Base-by-base conservation (phyloP, 2,329 filamentous ascomycete genomes). In the Chaetomium sp. region DNA sequence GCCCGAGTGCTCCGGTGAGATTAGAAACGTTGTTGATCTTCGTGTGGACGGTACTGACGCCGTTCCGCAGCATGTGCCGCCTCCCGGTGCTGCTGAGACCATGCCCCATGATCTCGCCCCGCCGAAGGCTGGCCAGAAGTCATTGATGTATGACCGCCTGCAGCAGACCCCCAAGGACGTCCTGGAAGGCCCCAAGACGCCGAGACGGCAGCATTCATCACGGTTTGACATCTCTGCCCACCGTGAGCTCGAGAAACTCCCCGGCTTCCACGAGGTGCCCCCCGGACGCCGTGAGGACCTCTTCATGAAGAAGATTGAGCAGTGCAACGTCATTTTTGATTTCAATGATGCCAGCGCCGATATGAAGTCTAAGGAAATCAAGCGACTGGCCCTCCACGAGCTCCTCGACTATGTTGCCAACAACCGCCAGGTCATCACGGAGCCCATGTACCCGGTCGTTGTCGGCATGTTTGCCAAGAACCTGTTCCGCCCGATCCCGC, bases 341-440 rank as follows among this genome's bases (percentile, higher is more conserved):
- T 99, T 99, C 81, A 99, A 98, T 76, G 95, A 99, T 78, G 92
- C 94, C 57, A 96, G 92, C 70, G 93, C 90, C 71, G 95, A 99
- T 76, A 98, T 99, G 93, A 99, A 99, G 79, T 97, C 94, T 56
- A 99, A 99, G 82, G 95, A 99, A 80, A 98, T 99, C 84, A 99
- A 99, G 83, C 87, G 95, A 74, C 82, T 99, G 71, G 95, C 95
- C 50, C 84, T 99, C 53, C 95, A 99, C 76, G 95, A 99, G 77
- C 83, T 99, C 67, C 85, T 99, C 69, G 95, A 99, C 78, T 99
- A 99, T 75, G 95, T 99, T 64, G 94, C 95, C 73, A 98, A 98
- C 79, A 99, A 99, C 77, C 87, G 95, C 72, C 94, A 97, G 74
- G 95, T 99, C 75, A 99, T 99, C 74, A 97, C 93, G 2, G 95